Percentiles rank a stretch among this genome's conserved stretches.
Conservation (phyloP, 148 eudicot genomes). For the Arbutus unedo region DNA sequence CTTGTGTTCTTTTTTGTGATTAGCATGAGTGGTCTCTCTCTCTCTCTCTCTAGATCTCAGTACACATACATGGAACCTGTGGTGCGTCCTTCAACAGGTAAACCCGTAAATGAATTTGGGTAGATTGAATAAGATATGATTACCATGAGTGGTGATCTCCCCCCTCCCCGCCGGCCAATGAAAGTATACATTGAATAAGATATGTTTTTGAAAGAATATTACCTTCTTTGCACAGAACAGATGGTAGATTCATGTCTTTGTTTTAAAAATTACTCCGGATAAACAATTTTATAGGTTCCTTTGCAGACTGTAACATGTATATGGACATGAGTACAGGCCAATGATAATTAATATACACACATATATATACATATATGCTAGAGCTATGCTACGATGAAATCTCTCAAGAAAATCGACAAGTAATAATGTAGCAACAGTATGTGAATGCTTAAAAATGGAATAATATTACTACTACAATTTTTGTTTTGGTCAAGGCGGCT, state of each 20-base stretch:
- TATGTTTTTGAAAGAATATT: neutral
- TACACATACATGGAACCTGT: neutral
- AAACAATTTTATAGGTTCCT: neutral
- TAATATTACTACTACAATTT: no score
- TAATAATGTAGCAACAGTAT: no score
- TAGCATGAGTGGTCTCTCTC: neutral
- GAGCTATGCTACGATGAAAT: no score
- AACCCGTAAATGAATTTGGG: neutral
- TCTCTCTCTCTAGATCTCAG: neutral
- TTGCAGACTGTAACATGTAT: neutral
- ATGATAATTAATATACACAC: no score
- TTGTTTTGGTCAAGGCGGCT: no score
- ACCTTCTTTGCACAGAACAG: neutral
- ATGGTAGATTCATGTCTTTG: slow-evolving; percentile 13
- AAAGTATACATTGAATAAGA: neutral
- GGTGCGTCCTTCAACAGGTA: neutral
- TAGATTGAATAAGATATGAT: neutral
- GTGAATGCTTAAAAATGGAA: no score
- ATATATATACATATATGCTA: no score
- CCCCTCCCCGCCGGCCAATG: no score
- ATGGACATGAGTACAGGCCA: neutral
- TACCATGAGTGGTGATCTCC: no score
- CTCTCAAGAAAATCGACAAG: no score
- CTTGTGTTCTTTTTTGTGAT: neutral
- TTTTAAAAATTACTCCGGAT: neutral